A percentile compares a stretch with the other conserved stretches of the same genome.
Evolutionary conservation across 2,329 filamentous ascomycete species (phyloP).

Genomic region (Zopfia rhizophila): DNA sequence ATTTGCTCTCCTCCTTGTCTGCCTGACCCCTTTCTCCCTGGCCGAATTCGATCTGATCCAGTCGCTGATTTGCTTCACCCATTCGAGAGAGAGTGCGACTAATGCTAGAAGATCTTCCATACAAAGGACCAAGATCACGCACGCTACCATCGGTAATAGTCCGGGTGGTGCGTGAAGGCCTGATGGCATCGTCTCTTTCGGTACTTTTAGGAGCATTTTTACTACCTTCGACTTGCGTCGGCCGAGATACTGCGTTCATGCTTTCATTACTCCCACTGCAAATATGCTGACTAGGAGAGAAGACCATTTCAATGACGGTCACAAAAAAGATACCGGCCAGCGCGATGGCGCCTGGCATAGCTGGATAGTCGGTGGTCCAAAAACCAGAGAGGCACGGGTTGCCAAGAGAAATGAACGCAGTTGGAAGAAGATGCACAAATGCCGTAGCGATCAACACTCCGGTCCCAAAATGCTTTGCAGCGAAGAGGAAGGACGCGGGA

Average conservation of each 20-base stretch:
- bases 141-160: constrained; percentile 34
- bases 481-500: constrained; percentile 68
- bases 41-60: constrained; percentile 61
- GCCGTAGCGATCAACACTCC: constrained; percentile 85
- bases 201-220: no score
- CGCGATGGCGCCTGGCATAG: constrained; percentile 72
- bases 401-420: constrained; percentile 62
- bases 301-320: constrained; percentile 69
- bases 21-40: constrained; percentile 66
- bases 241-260: constrained; percentile 31
- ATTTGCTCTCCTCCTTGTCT: constrained; percentile 59
- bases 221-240: no score
- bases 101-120: constrained; percentile 38
- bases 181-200: no score
- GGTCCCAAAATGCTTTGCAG: constrained; percentile 70
- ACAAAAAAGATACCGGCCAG: constrained; percentile 69
- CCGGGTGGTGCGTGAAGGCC: constrained; percentile 23
- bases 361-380: constrained; percentile 67
- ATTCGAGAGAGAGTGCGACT: constrained; percentile 42
- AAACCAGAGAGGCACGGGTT: constrained; percentile 65
- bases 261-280: constrained; percentile 63
- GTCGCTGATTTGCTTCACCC: constrained; percentile 34
- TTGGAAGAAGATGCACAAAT: constrained; percentile 78
- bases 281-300: constrained; percentile 66
- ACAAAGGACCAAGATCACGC: constrained; percentile 34